Percentiles rank a stretch among this genome's conserved stretches.
Conservation (phyloP, 352 stramenopile genomes). For the Pythium aristosporum region DNA sequence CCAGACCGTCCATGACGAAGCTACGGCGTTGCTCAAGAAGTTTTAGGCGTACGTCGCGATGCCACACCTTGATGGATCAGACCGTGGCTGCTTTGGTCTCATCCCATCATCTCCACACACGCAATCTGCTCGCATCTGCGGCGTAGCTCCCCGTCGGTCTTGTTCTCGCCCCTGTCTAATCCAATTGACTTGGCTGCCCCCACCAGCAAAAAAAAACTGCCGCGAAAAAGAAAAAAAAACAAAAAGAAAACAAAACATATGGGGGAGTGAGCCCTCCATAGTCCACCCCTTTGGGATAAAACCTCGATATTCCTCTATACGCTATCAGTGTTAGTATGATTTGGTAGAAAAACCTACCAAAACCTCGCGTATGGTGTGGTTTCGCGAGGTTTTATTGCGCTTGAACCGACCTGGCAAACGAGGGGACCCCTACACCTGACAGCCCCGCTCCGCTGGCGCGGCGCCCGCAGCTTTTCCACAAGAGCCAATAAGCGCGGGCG, state of each 20-base stretch:
- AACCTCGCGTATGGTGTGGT: not conserved
- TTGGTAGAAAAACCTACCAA: not conserved
- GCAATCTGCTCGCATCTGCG: too few species aligned
- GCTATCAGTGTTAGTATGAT: slow-evolving; percentile 1
- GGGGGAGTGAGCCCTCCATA: too few species aligned
- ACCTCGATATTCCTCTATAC: slow-evolving; percentile 10
- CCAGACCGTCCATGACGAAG: slow-evolving; percentile 64
- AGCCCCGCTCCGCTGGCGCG: slow-evolving; percentile 7
- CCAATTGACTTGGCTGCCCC: not conserved
- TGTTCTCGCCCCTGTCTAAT: not conserved
- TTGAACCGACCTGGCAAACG: slow-evolving; percentile 23
- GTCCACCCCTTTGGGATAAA: slow-evolving; percentile 5
- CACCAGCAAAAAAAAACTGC: slow-evolving; percentile 10
- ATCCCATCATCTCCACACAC: not conserved
- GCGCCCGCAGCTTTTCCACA: slow-evolving; percentile 14
- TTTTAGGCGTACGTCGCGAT: slow-evolving; percentile 9
- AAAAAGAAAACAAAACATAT: slow-evolving; percentile 1
- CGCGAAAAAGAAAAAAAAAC: slow-evolving; percentile 11
- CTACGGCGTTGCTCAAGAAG: slow-evolving; percentile 45
- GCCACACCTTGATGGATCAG: not conserved
- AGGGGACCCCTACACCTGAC: slow-evolving; percentile 24
- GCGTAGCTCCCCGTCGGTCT: too few species aligned
- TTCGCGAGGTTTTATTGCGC: slow-evolving; percentile 25
- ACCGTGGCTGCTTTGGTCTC: not conserved
- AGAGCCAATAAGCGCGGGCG: slow-evolving; percentile 22